Evolutionary conservation across 2,329 filamentous ascomycete genomes (phyloP).

Genomic region (Pseudogymnoascus sp.): DNA sequence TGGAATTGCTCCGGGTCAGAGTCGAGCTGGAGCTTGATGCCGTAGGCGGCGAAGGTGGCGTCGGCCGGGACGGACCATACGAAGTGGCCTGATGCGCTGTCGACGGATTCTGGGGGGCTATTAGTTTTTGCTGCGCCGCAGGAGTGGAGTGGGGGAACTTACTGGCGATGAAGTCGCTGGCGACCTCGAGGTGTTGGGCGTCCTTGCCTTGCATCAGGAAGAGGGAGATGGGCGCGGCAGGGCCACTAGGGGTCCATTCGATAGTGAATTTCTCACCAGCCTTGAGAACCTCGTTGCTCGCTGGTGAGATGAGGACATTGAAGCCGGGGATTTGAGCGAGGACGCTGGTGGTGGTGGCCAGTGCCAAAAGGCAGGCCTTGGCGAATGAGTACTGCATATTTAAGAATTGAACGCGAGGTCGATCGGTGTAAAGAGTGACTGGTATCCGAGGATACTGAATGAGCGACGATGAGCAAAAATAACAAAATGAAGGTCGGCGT

Average conservation of each 20-base stretch:
- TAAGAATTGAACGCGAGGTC: not conserved
- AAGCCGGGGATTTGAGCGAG: slow-evolving; percentile 51
- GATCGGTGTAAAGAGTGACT: slow-evolving; percentile 3
- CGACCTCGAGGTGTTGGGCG: slow-evolving; percentile 34
- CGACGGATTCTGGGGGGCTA: slow-evolving; percentile 36
- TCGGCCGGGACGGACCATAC: slow-evolving; percentile 43
- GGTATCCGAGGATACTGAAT: slow-evolving; percentile 9
- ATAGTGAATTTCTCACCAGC: slow-evolving; percentile 46
- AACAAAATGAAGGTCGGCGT: not conserved
- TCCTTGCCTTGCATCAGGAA: slow-evolving; percentile 41
- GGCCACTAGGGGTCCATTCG: slow-evolving; percentile 38
- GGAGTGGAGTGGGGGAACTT: slow-evolving; percentile 29
- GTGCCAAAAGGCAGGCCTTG: slow-evolving; percentile 11
- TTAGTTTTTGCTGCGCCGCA: slow-evolving; percentile 10
- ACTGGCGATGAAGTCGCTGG: slow-evolving; percentile 41
- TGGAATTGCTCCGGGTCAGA: slow-evolving; percentile 45
- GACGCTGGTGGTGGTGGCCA: slow-evolving; percentile 41
- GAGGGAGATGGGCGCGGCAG: slow-evolving; percentile 45
- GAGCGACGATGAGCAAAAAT: not conserved
- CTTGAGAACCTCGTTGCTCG: slow-evolving; percentile 35
- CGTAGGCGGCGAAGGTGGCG: slow-evolving; percentile 45
- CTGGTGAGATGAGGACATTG: slow-evolving; percentile 45
- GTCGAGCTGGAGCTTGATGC: slow-evolving; percentile 48
- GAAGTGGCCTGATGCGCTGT: slow-evolving; percentile 40
- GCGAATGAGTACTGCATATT: slow-evolving; percentile 1